These are phyloP conservation scores for Lodderomyces parapsilosis DNA, from an alignment of 1,139 yeast genomes.

Conservation along the genomic window DNA sequence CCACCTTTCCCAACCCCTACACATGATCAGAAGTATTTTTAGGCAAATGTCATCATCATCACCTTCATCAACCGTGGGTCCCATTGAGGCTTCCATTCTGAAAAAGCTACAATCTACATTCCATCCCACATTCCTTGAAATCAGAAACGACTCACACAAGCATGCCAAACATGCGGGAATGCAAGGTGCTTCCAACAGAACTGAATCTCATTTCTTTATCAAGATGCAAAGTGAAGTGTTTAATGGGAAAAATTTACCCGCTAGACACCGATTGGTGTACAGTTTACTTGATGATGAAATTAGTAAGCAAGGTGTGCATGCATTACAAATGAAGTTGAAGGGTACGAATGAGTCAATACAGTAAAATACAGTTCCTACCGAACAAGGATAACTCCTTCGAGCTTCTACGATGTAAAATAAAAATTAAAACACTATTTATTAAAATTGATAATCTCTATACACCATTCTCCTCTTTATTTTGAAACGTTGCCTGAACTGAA, in stretches of 20 bases:
- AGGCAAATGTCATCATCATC: slow-evolving; percentile 13
- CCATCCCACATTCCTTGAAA: slow-evolving; percentile 51
- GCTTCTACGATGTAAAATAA: background rate
- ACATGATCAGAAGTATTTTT: slow-evolving; percentile 12
- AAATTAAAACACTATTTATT: slow-evolving; percentile 4
- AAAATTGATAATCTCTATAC: slow-evolving; percentile 7
- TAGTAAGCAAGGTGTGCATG: slow-evolving; percentile 74
- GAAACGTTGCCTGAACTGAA: slow-evolving; percentile 38
- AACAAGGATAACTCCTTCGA: too few species aligned
- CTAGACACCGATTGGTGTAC: slow-evolving; percentile 79
- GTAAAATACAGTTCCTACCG: too few species aligned
- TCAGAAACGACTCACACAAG: slow-evolving; percentile 80
- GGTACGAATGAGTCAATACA: slow-evolving; percentile 62
- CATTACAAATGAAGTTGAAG: slow-evolving; percentile 81
- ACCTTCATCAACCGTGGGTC: slow-evolving; percentile 16
- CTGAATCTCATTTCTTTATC: slow-evolving; percentile 81
- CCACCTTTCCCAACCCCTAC: too few species aligned
- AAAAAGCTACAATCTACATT: slow-evolving; percentile 46
- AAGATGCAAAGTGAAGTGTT: slow-evolving; percentile 73
- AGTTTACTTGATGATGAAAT: slow-evolving; percentile 70
- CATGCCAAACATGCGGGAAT: slow-evolving; percentile 89
- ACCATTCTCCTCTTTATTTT: slow-evolving; percentile 10
- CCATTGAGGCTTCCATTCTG: slow-evolving; percentile 16
- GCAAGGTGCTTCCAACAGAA: slow-evolving; percentile 67
- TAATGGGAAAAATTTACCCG: slow-evolving; percentile 64